Evolutionary conservation across 1,284 basidiomycete species (phyloP), one percentile per base, ranked within the genome.

Genomic region (Takashimella koratensis): DNA sequence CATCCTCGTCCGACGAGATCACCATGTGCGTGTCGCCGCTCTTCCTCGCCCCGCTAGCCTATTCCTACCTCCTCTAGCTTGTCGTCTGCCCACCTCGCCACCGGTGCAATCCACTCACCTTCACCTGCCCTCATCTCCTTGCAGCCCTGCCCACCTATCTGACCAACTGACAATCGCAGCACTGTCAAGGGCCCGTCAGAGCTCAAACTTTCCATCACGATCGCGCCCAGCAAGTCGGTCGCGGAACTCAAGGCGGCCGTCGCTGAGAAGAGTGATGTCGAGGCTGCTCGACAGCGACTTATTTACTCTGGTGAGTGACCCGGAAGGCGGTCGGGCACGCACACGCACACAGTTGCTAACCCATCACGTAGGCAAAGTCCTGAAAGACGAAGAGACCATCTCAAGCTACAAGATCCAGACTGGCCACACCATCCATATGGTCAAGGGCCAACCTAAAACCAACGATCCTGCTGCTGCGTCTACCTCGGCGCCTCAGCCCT

Each of bases 401-500:
- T 84, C 87, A 2, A 79, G 80, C 13, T 95, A 95, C 82, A 94
- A 93, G 80, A 91, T 95, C 59, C 54, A 70, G 65, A 76, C 65
- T 1, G 80, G 83, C 8, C 88, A 95, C 71, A 93, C 91, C 0
- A 85, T 94, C 44, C 90, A 94, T 71, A 91, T 95, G 87, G 91
- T 95, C 64, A 95, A 94, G 74, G 88, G 90, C 43, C 85, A 83
- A 2, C 80, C 85, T 10, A 83, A 86, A 26, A 68, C 83, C 1
- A 75, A 79, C 2, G 65, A 63, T 16, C 52, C 62, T 6, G 49
- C 72, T 1, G 45, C 65, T 12, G 21, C 76, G 2, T 44, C 58
- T 45, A 73, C 67, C 44, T 63, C 62, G 39, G 59, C 49, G 36
- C 76, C 78, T 25, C 84, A 81, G 58, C 80, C 80, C 52, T 79